phyloP scores from a whole-genome alignment of 2,329 filamentous ascomycete genomes.

The Fusarium hainanense region DNA sequence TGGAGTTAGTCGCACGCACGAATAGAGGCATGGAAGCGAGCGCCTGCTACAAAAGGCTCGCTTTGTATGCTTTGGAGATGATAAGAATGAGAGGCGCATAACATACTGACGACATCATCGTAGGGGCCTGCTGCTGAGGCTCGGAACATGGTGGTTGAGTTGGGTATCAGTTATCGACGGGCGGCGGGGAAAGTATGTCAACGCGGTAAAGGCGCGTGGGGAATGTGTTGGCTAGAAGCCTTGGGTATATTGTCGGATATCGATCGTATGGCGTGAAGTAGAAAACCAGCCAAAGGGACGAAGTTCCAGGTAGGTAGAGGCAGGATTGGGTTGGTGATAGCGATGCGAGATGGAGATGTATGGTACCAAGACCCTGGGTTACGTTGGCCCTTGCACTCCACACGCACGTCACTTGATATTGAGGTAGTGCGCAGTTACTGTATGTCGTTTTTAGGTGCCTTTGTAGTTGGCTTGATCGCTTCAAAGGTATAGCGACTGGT shows the following conservation, averaged over 20 bases:
- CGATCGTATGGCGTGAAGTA: slow-evolving; percentile 1
- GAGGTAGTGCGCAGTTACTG: not conserved
- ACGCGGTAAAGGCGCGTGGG: not conserved
- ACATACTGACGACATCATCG: slow-evolving; percentile 69
- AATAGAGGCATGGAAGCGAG: not conserved
- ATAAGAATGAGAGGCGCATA: not conserved
- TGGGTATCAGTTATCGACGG: slow-evolving; percentile 21
- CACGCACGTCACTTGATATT: slow-evolving; percentile 33
- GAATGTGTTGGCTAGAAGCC: slow-evolving; percentile 20
- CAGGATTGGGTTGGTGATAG: slow-evolving; percentile 2
- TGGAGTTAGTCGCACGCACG: slow-evolving; percentile 29
- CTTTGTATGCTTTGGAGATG: not conserved
- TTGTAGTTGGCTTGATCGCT: not conserved
- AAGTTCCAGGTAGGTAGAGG: not conserved
- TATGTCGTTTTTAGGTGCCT: slow-evolving; percentile 15
- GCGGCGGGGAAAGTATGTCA: slow-evolving; percentile 15
- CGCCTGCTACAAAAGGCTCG: not conserved
- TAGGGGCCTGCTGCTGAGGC: slow-evolving; percentile 68
- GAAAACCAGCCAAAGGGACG: not conserved
- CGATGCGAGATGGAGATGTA: slow-evolving; percentile 24
- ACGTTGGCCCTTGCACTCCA: slow-evolving; percentile 34
- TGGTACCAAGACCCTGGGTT: slow-evolving; percentile 35
- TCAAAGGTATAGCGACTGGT: not conserved
- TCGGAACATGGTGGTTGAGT: slow-evolving; percentile 63
- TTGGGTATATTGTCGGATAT: slow-evolving; percentile 18